Evolutionary conservation across 768 basidiomycete species (phyloP).

Genomic region (Clitopilus passeckerianus): DNA sequence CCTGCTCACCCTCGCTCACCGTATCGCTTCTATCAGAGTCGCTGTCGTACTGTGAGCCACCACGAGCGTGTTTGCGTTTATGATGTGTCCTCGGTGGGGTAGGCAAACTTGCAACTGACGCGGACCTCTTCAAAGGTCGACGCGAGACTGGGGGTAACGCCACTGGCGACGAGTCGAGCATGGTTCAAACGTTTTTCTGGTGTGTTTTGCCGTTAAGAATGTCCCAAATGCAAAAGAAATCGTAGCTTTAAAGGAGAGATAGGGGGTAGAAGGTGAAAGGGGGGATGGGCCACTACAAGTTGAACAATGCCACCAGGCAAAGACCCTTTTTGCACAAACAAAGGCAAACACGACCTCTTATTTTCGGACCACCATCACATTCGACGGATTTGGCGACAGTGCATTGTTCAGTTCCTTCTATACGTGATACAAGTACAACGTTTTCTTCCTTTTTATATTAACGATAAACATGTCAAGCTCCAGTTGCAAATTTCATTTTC

Average conservation of each 20-base stretch:
- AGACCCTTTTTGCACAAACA: background rate
- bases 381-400: background rate
- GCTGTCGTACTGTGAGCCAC: conserved; percentile 36
- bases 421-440: background rate
- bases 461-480: background rate
- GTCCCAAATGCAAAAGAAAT: background rate
- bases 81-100: conserved; percentile 61
- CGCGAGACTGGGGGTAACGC: conserved; percentile 21
- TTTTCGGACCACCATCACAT: background rate
- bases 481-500: background rate
- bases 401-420: background rate
- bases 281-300: background rate
- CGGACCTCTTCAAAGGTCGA: conserved; percentile 52
- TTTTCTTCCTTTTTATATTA: background rate
- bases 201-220: background rate
- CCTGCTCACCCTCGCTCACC: conserved; percentile 26
- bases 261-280: background rate
- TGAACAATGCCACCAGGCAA: background rate
- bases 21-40: conserved; percentile 36
- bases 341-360: background rate
- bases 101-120: conserved; percentile 59
- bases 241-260: background rate
- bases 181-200: background rate
- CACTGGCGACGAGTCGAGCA: conserved; percentile 16
- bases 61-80: conserved; percentile 37